A percentile compares a stretch with the other conserved stretches of the same genome.
phyloP scores from a whole-genome alignment of 1,284 basidiomycete species.

The Trichosporon coremiiforme region DNA sequence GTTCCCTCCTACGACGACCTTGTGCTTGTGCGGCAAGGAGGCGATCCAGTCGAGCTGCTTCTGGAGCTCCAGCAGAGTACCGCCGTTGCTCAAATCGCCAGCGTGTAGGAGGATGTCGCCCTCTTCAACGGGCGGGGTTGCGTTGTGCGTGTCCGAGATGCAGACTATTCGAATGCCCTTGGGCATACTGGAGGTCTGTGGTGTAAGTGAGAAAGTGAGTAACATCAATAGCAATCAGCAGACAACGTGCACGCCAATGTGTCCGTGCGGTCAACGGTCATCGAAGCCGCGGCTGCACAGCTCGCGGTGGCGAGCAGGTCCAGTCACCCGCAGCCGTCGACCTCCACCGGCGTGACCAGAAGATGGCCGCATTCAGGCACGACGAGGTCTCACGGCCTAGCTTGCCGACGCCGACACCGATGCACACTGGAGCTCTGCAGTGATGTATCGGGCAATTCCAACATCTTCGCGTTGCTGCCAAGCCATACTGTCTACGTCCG shows the following conservation, averaged over 20 bases:
- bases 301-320: too few relatives aligned
- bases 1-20: conserved; percentile 21
- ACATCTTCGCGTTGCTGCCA: not conserved
- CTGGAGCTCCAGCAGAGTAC: conserved; percentile 10
- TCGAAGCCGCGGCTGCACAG: not conserved
- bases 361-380: not conserved
- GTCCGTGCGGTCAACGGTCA: not conserved
- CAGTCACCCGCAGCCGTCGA: not conserved
- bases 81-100: not conserved
- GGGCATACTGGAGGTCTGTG: not conserved
- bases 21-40: conserved; percentile 19
- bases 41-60: conserved; percentile 20
- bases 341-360: not conserved
- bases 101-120: not conserved
- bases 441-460: not conserved
- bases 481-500: not conserved
- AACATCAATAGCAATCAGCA: not conserved
- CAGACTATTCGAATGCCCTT: not conserved
- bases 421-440: not conserved
- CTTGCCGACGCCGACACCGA: not conserved
- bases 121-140: not conserved
- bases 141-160: not conserved
- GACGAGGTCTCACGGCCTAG: not conserved
- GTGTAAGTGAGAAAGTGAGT: not conserved
- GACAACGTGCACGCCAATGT: not conserved